Base-by-base conservation (phyloP, 2,329 filamentous ascomycete species). In the Fusarium sambucinum region DNA sequence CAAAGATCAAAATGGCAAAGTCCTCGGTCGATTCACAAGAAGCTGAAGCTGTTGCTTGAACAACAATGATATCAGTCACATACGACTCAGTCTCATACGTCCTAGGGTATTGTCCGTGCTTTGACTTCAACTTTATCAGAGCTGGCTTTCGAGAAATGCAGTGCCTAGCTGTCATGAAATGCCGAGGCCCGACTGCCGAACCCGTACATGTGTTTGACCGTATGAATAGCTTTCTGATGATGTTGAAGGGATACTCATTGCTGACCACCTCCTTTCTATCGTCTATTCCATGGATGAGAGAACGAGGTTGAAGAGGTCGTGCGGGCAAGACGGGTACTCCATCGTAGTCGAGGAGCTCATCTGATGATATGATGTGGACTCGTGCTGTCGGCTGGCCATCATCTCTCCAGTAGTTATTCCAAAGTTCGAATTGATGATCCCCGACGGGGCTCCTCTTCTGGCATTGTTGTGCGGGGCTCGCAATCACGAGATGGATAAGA, bases 1-100 rank as follows among this genome's bases (percentile, higher is more conserved):
- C 48, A 9, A 68, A 50, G 23, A 68, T 27, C 2, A 67, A 29
- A 3, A 67, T 21, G 1, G 57, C 64, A 58, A 63, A 67, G 7
- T 25, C n/a, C n/a, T n/a, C n/a, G n/a, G n/a, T n/a, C n/a, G n/a
- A n/a, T n/a, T n/a, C n/a, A n/a, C n/a, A n/a, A n/a, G n/a, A n/a
- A n/a, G n/a, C n/a, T n/a, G n/a, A n/a, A n/a, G n/a, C n/a, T n/a
- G 23, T 25, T 25, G 23, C 23, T 25, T 25, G 23, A 25, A 25
- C 23, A 25, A 25, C 23, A 12, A 45, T 19, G 6, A 50, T 10
- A 19, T 50, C 23, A 8, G 16, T 14, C 4, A 16, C 6, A 8
- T 10, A 5, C 3, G 59, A 55, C 5, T n/a, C n/a, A n/a, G n/a
- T n/a, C n/a, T n/a, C n/a, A n/a, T n/a, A 10, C 11, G 2, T n/a